Percentiles rank a stretch among this genome's conserved stretches.
These are phyloP conservation scores for Ophiostoma fasciatum DNA, from an alignment of 2,329 filamentous ascomycete genomes.

Conservation along the genomic window DNA sequence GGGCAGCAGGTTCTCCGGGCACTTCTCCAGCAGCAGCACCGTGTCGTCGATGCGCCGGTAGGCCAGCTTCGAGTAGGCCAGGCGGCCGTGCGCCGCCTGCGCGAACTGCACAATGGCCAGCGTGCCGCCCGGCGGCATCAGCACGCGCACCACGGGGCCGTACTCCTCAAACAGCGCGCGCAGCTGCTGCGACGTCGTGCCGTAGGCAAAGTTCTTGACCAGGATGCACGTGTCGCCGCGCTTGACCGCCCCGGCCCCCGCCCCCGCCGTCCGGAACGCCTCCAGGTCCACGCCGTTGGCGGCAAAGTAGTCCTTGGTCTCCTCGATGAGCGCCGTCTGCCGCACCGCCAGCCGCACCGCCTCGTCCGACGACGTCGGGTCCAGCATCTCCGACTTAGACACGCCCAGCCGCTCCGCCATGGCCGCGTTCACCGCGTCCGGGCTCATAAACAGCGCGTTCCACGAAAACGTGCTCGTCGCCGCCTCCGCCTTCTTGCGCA, in stretches of 20 bases:
- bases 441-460: slow-evolving; percentile 99
- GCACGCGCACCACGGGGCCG: slow-evolving; percentile 62
- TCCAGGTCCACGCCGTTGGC: slow-evolving; percentile 83
- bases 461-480: slow-evolving; percentile 75
- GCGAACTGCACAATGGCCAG: slow-evolving; percentile 88
- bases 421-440: slow-evolving; percentile 85
- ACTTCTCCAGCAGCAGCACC: slow-evolving; percentile 86
- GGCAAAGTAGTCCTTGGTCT: slow-evolving; percentile 83
- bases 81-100: slow-evolving; percentile 62
- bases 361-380: slow-evolving; percentile 89
- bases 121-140: slow-evolving; percentile 87
- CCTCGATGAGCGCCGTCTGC: slow-evolving; percentile 81
- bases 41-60: slow-evolving; percentile 87
- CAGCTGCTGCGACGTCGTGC: slow-evolving; percentile 65
- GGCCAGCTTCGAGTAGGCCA: slow-evolving; percentile 70
- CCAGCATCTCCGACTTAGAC: slow-evolving; percentile 78
- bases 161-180: slow-evolving; percentile 72
- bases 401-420: slow-evolving; percentile 77
- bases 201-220: slow-evolving; percentile 88
- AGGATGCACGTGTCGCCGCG: slow-evolving; percentile 78
- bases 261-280: slow-evolving; percentile 60
- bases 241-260: too few species aligned
- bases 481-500: slow-evolving; percentile 72
- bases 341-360: slow-evolving; percentile 94
- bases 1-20: slow-evolving; percentile 70